Evolutionary conservation across 208 protist species (phyloP).

Genomic region (Trypanosoma rangeli): DNA sequence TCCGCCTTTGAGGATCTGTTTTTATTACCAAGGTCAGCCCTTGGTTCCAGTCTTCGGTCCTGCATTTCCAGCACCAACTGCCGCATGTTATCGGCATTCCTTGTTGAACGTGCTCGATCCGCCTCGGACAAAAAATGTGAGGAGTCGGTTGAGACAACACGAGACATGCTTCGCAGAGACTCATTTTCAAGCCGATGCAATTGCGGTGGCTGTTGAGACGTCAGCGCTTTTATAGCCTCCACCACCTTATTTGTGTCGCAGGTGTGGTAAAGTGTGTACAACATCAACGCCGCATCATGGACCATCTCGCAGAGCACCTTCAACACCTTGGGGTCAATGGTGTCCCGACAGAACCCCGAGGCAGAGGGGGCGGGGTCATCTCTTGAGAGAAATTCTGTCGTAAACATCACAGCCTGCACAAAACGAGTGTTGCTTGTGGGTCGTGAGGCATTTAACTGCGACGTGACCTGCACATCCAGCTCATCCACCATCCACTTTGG

Average conservation of each 20-base stretch:
- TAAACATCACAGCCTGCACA: conserved; percentile 67
- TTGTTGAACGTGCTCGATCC: conserved; percentile 67
- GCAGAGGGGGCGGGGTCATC: conserved; percentile 50
- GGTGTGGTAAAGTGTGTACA: conserved; percentile 65
- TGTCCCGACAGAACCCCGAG: conserved; percentile 26
- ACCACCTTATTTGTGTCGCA: conserved; percentile 67
- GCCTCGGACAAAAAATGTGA: conserved; percentile 67
- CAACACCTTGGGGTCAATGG: conserved; percentile 32
- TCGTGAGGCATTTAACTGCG: conserved; percentile 65
- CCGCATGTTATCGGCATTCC: conserved; percentile 79
- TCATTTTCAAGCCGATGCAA: conserved; percentile 76
- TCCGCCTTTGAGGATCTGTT: neutral
- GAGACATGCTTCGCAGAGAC: conserved; percentile 79
- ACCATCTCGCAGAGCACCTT: conserved; percentile 60
- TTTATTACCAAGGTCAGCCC: conserved; percentile 17
- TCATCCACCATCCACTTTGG: conserved; percentile 64
- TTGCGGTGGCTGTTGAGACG: conserved; percentile 42
- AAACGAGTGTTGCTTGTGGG: conserved; percentile 83
- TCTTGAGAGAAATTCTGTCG: conserved; percentile 39
- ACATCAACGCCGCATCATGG: conserved; percentile 80
- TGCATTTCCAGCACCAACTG: conserved; percentile 81
- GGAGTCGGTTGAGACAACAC: conserved; percentile 63
- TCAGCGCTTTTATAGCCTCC: conserved; percentile 48
- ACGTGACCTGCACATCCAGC: conserved; percentile 75
- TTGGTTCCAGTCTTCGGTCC: conserved; percentile 56